Base-by-base conservation (phyloP, 2,329 filamentous ascomycete species). In the Aureobasidium pullulans region DNA sequence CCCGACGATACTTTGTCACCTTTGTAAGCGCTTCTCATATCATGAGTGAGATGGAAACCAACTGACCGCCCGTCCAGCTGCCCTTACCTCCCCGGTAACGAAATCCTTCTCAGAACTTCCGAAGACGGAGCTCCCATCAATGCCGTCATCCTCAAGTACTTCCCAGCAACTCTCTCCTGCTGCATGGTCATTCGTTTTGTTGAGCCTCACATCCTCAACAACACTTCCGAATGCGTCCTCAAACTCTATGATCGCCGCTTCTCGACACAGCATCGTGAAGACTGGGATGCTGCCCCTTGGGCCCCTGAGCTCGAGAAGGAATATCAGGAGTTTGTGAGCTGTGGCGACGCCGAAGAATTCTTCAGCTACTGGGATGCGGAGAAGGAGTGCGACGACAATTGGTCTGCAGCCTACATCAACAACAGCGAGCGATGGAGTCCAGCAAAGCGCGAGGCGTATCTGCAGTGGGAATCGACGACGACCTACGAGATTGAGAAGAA, bases 291-390 rank as follows among this genome's bases (percentile, higher is more conserved):
- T 8, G 2, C 13, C 0, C 23, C 23, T 16, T 53, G 49, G 49
- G 7, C 36, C 0, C 49, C 28, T 7, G 49, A 53, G 9, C 4
- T 53, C 23, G 49, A 53, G 7, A 6, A 42, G 11, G 2, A 42
- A 10, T 42, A 53, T 13, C 36, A 15, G 13, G 32, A 40, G 9
- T 53, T 53, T 13, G 15, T 53, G 1, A 23, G 40, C 1, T 34
- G 23, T 8, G 49, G 37, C 11, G 36, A 53, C 3, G 49, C 49
- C 3, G 19, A 40, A 32, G 49, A 53, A 19, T 32, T 42, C 15
- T 42, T 42, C 49, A 19, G 49, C 34, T 53, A 53, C 9, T 53
- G 49, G 49, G 37, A 53, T 7, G 49, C 49, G 8, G 49, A 40
- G 2, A 53, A 40, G 15, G 37, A 40, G 2, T 29, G 49, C 15